phyloP scores from a whole-genome alignment of 495 filamentous ascomycete genomes.

The Bryoglossum gracile region DNA sequence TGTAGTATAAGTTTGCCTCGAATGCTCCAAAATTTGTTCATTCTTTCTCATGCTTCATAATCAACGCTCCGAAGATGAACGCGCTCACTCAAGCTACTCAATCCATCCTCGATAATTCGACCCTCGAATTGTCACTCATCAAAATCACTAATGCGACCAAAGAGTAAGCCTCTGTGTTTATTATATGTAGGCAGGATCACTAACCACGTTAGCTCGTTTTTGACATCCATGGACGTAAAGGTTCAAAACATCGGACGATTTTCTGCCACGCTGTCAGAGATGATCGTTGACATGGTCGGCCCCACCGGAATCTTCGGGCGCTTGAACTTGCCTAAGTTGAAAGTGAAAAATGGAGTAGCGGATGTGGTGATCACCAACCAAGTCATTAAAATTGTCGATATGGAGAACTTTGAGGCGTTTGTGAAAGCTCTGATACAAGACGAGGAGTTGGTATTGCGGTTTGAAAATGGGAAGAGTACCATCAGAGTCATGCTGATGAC shows the following conservation, averaged over 20 bases:
- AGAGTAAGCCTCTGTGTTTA: conserved; percentile 23
- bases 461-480: conserved; percentile 24
- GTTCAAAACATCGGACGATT: conserved; percentile 26
- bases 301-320: conserved; percentile 25
- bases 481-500: conserved; percentile 14
- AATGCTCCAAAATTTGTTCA: too few relatives aligned
- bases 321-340: conserved; percentile 26
- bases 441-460: conserved; percentile 11
- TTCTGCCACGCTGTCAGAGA: conserved; percentile 20
- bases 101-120: conserved; percentile 24
- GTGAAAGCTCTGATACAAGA: conserved; percentile 14
- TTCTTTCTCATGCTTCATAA: too few relatives aligned
- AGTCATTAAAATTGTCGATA: conserved; percentile 23
- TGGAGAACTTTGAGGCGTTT: conserved; percentile 23
- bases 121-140: conserved; percentile 23
- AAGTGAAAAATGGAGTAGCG: conserved; percentile 17
- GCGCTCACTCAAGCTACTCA: conserved; percentile 18
- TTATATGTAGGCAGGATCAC: conserved; percentile 11
- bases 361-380: conserved; percentile 25
- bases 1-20: too few relatives aligned
- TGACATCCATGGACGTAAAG: conserved; percentile 17
- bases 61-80: too few relatives aligned
- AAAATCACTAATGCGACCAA: conserved; percentile 28
- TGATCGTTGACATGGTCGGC: conserved; percentile 29
- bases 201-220: conserved; percentile 1